phyloP scores from a whole-genome alignment of 306 rosid species.

The Acacia melanoxylon region DNA sequence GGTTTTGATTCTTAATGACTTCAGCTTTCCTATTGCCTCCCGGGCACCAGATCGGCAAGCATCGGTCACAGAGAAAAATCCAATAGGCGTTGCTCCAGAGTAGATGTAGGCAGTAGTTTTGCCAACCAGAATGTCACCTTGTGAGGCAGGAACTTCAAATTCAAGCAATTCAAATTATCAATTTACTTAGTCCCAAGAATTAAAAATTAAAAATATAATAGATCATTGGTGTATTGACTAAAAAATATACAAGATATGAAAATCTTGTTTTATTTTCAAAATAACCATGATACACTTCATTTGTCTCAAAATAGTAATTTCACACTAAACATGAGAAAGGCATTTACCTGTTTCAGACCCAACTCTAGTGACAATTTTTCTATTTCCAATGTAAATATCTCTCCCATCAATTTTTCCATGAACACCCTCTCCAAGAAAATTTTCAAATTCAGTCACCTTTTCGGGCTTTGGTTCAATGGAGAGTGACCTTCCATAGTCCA shows the following conservation, averaged over 20 bases:
- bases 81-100: slow-evolving; percentile 49
- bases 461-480: slow-evolving; percentile 76
- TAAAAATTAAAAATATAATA: not conserved
- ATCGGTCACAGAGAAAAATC: slow-evolving; percentile 73
- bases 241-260: not conserved
- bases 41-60: slow-evolving; percentile 73
- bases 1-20: slow-evolving; percentile 69
- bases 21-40: slow-evolving; percentile 69
- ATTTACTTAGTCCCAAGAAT: slow-evolving; percentile 10
- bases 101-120: slow-evolving; percentile 79
- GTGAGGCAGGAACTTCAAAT: slow-evolving; percentile 54
- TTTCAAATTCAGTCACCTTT: slow-evolving; percentile 66
- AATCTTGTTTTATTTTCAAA: not conserved
- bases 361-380: slow-evolving; percentile 66
- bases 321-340: not conserved
- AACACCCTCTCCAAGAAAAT: slow-evolving; percentile 91
- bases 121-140: slow-evolving; percentile 58
- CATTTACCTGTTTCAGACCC: slow-evolving; percentile 61
- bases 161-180: slow-evolving; percentile 26
- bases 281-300: slow-evolving; percentile 5
- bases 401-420: slow-evolving; percentile 68
- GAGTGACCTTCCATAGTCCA: slow-evolving; percentile 78
- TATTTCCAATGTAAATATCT: slow-evolving; percentile 75
- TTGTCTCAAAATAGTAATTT: not conserved
- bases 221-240: not conserved